These are phyloP conservation scores for Entomortierella beljakovae DNA, from an alignment of 192 early-diverging fungal genomes.

Conservation along the genomic window DNA sequence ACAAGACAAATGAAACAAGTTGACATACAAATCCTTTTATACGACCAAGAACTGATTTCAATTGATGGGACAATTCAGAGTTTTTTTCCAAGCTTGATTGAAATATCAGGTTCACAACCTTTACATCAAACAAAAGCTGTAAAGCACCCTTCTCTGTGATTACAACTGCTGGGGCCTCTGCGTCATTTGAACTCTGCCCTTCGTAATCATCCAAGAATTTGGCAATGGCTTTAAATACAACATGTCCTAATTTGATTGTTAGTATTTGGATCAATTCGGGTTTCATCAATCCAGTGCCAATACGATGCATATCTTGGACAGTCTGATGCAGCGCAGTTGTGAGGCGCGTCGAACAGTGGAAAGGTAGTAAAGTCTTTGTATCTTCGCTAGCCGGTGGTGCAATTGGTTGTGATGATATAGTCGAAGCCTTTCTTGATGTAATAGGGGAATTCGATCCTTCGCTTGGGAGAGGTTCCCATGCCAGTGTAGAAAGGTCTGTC, in stretches of 20 bases:
- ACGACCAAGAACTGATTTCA: constrained; percentile 20
- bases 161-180: not conserved
- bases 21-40: constrained; percentile 52
- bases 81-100: constrained; percentile 36
- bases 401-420: not conserved
- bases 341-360: constrained; percentile 41
- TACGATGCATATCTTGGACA: constrained; percentile 49
- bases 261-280: constrained; percentile 30
- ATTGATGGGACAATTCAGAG: constrained; percentile 3
- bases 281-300: constrained; percentile 37
- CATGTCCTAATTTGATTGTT: constrained; percentile 2
- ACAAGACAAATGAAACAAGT: not conserved
- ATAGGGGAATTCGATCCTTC: not conserved
- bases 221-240: constrained; percentile 11
- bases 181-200: not conserved
- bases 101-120: constrained; percentile 64
- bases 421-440: not conserved
- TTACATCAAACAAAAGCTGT: constrained; percentile 74
- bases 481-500: constrained; percentile 52
- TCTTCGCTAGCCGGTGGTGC: constrained; percentile 15
- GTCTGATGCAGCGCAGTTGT: constrained; percentile 29
- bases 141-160: constrained; percentile 66
- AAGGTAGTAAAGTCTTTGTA: constrained; percentile 28
- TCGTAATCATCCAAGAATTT: constrained; percentile 20
- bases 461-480: constrained; percentile 62